phyloP scores from a whole-genome alignment of 768 basidiomycete genomes.

The Tylopilus felleus region DNA sequence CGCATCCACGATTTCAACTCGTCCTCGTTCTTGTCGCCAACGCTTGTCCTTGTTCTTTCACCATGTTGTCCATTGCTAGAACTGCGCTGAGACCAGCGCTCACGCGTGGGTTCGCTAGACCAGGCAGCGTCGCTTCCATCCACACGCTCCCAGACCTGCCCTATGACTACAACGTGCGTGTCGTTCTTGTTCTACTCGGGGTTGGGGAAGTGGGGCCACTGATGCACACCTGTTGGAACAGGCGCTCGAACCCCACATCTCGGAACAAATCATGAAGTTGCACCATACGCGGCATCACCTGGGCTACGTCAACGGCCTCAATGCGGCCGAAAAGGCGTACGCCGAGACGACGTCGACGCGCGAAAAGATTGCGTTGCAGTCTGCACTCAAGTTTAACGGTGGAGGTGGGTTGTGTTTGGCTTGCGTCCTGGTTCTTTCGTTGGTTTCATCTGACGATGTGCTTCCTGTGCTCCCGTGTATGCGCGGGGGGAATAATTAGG shows the following conservation, averaged over 20 bases:
- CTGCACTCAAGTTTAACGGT: constrained; percentile 97
- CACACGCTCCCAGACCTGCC: constrained; percentile 80
- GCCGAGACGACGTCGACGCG: constrained; percentile 60
- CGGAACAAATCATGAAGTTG: constrained; percentile 87
- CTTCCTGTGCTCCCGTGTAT: background rate
- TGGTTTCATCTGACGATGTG: background rate
- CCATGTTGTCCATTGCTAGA: constrained; percentile 51
- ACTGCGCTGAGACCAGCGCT: constrained; percentile 41
- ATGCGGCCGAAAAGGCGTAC: constrained; percentile 87
- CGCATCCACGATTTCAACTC: background rate
- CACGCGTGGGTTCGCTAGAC: constrained; percentile 44
- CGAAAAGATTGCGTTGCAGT: constrained; percentile 79
- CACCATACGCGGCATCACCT: constrained; percentile 93
- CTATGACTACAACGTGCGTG: constrained; percentile 71
- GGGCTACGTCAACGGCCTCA: constrained; percentile 92
- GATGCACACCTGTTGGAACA: constrained; percentile 22
- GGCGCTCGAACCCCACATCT: constrained; percentile 93
- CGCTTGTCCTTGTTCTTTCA: background rate
- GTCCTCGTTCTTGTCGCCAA: background rate
- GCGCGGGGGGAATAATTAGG: constrained; percentile 33
- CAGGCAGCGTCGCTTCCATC: constrained; percentile 41
- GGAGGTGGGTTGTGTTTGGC: constrained; percentile 52
- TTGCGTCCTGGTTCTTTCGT: background rate
- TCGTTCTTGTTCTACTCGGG: background rate
- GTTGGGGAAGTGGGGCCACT: background rate